Conservation (phyloP, 148 eudicot genomes). For the Camellia japonica region DNA sequence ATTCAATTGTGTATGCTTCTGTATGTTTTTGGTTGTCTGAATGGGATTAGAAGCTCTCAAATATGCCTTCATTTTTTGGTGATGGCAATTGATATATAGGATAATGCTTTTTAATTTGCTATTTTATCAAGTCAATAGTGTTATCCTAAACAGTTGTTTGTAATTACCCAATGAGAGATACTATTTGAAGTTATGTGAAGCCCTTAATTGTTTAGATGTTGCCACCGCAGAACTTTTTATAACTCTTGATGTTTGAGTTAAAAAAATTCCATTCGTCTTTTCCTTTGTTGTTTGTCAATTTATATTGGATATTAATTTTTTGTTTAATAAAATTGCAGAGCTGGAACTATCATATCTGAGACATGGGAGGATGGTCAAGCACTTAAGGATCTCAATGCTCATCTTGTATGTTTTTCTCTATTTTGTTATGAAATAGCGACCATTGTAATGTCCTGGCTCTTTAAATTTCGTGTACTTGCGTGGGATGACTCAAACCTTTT, state of each 20-base stretch:
- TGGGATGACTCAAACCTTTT: not conserved
- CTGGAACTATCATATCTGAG: slow-evolving; percentile 96
- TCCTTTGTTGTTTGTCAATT: not conserved
- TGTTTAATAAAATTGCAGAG: slow-evolving; percentile 44
- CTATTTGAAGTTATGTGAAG: not conserved
- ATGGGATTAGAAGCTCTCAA: not conserved
- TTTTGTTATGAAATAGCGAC: not conserved
- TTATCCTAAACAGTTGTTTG: not conserved
- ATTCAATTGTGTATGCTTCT: not conserved
- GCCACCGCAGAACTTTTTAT: not conserved
- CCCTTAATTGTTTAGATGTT: not conserved
- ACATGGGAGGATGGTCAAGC: slow-evolving; percentile 99
- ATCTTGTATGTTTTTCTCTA: slow-evolving; percentile 58
- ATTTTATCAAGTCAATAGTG: not conserved
- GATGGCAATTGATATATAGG: not conserved
- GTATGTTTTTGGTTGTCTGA: not conserved
- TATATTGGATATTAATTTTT: slow-evolving; percentile 9
- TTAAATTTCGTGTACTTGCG: not conserved
- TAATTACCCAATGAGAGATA: not conserved
- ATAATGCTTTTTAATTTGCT: not conserved
- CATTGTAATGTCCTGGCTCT: not conserved
- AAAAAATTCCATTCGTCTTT: not conserved
- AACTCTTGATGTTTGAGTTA: not conserved
- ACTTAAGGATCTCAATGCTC: slow-evolving; percentile 78
- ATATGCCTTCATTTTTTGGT: not conserved